Percentiles rank a stretch among this genome's conserved stretches.
These are phyloP conservation scores for Clonostachys chloroleuca DNA, from an alignment of 2,329 filamentous ascomycete species.

Conservation along the genomic window DNA sequence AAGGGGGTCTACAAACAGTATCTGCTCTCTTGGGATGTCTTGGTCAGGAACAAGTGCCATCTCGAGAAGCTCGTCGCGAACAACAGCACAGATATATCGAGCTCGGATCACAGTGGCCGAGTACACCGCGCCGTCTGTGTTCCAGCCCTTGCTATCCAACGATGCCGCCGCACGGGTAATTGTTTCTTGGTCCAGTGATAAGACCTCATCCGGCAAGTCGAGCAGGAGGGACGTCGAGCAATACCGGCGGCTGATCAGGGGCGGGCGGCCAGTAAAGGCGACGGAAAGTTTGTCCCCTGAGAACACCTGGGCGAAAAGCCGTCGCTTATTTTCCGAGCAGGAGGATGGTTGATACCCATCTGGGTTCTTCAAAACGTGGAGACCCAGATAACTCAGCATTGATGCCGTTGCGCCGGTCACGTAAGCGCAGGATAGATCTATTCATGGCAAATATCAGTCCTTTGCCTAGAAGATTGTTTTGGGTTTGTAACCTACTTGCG, in stretches of 20 bases:
- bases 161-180: slow-evolving; percentile 4
- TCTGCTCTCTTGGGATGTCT: slow-evolving; percentile 11
- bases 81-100: slow-evolving; percentile 11
- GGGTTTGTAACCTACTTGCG: not conserved
- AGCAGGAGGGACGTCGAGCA: slow-evolving; percentile 30
- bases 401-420: too few species aligned
- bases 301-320: slow-evolving; percentile 23
- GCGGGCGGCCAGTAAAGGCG: slow-evolving; percentile 35
- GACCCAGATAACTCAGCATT: slow-evolving; percentile 1
- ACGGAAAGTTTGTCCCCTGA: slow-evolving; percentile 27
- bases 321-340: slow-evolving; percentile 4
- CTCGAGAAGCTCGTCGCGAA: slow-evolving; percentile 19
- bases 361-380: slow-evolving; percentile 6
- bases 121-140: slow-evolving; percentile 18
- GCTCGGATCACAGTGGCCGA: slow-evolving; percentile 20
- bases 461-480: not conserved
- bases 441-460: slow-evolving; percentile 5
- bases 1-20: slow-evolving; percentile 2
- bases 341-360: not conserved
- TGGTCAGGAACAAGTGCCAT: slow-evolving; percentile 12
- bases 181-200: slow-evolving; percentile 17
- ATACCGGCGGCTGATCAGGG: slow-evolving; percentile 26
- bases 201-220: slow-evolving; percentile 28
- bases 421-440: too few species aligned
- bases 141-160: slow-evolving; percentile 31